phyloP scores from a whole-genome alignment of 2,329 filamentous ascomycete species.

The Trichophyton simii region DNA sequence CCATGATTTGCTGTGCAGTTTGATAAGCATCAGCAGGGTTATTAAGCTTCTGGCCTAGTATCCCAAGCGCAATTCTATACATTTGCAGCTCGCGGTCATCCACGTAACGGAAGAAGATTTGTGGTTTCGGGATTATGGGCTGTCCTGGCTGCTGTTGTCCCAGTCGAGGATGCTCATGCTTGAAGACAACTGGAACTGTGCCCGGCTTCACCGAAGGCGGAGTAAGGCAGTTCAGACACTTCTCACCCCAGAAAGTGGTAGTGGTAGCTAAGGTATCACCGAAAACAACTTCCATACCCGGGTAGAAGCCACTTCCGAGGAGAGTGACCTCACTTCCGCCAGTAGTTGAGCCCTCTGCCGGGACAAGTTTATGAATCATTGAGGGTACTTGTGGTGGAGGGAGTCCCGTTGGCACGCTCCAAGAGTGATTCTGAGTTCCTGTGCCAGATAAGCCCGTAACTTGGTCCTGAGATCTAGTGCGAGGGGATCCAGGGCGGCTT shows the following conservation, averaged over 20 bases:
- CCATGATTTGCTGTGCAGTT: slow-evolving; percentile 38
- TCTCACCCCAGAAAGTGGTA: slow-evolving; percentile 69
- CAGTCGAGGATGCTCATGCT: slow-evolving; percentile 40
- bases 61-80: slow-evolving; percentile 33
- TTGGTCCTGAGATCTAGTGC: slow-evolving; percentile 29
- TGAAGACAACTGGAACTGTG: slow-evolving; percentile 58
- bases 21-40: slow-evolving; percentile 37
- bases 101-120: slow-evolving; percentile 56
- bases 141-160: slow-evolving; percentile 34
- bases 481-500: slow-evolving; percentile 65
- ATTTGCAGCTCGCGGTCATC: slow-evolving; percentile 38
- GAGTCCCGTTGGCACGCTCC: slow-evolving; percentile 39
- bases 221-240: slow-evolving; percentile 65
- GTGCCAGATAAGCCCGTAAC: slow-evolving; percentile 25
- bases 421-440: slow-evolving; percentile 39
- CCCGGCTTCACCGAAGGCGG: slow-evolving; percentile 58
- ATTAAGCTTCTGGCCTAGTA: slow-evolving; percentile 35
- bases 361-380: slow-evolving; percentile 70
- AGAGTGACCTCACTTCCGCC: slow-evolving; percentile 82
- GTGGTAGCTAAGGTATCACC: slow-evolving; percentile 57
- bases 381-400: slow-evolving; percentile 44
- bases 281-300: slow-evolving; percentile 73
- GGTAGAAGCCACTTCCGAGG: slow-evolving; percentile 66
- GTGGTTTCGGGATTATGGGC: slow-evolving; percentile 36
- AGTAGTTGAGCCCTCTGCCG: slow-evolving; percentile 64